Evolutionary conservation across 441 rosid species (phyloP).

Genomic region (Arabidopsis hybrid): DNA sequence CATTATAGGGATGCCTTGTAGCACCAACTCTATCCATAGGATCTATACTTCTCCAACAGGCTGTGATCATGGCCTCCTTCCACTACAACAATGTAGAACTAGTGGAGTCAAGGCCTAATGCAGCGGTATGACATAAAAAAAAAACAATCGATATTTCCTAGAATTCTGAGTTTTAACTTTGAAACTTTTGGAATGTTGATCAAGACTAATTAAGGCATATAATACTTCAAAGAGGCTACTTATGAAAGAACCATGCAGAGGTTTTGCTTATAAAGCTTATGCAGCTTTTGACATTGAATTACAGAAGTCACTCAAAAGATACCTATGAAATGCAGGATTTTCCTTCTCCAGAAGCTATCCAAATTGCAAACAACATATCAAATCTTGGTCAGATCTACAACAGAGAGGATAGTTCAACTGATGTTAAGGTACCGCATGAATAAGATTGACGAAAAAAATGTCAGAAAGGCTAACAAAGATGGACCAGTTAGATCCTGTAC

Average conservation of each 20-base stretch:
- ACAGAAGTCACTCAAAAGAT: constrained; percentile 15
- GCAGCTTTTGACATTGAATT: constrained; percentile 23
- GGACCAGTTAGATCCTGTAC: constrained; percentile 9
- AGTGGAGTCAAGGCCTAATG: constrained; percentile 83
- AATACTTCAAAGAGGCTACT: not conserved
- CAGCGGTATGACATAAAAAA: constrained; percentile 47
- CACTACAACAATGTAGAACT: constrained; percentile 93
- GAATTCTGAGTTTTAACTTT: constrained; percentile 9
- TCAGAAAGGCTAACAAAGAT: not conserved
- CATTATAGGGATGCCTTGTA: constrained; percentile 76
- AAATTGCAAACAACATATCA: constrained; percentile 84
- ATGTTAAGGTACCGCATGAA: constrained; percentile 58
- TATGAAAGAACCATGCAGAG: not conserved
- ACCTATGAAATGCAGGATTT: constrained; percentile 67
- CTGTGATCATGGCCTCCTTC: constrained; percentile 91
- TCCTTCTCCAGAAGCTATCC: constrained; percentile 79
- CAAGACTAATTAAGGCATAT: not conserved
- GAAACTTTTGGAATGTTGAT: not conserved
- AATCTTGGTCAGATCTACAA: constrained; percentile 87
- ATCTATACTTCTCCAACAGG: constrained; percentile 92
- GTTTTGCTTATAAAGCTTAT: not conserved
- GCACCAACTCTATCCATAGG: constrained; percentile 94
- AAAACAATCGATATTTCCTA: not conserved
- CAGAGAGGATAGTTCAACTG: constrained; percentile 78
- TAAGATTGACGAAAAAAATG: constrained; percentile 1